Evolutionary conservation across 768 basidiomycete genomes (phyloP).

Genomic region (Agaricus subrufescens): DNA sequence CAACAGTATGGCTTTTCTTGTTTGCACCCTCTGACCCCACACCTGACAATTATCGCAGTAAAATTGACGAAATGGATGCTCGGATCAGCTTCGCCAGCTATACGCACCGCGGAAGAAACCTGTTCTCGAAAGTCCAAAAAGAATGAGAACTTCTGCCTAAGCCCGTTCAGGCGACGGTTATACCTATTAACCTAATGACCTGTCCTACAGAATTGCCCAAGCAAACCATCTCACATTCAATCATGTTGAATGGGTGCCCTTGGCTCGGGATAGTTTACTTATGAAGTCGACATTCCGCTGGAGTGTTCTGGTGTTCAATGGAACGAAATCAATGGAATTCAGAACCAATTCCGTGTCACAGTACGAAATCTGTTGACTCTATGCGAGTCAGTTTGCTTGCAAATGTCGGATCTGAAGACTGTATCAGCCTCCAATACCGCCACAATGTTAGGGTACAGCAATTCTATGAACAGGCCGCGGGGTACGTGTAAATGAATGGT

Average conservation of each 20-base stretch:
- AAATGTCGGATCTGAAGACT: neutral
- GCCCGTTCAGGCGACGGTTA: neutral
- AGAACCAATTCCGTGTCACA: too few species aligned
- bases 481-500: neutral
- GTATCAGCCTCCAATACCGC: too few species aligned
- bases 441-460: neutral
- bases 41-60: slow-evolving; percentile 31
- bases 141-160: slow-evolving; percentile 1
- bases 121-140: slow-evolving; percentile 25
- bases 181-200: neutral
- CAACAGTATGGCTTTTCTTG: slow-evolving; percentile 49
- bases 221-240: neutral
- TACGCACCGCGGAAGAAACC: slow-evolving; percentile 50
- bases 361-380: too few species aligned
- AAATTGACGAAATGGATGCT: slow-evolving; percentile 75
- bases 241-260: neutral
- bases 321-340: too few species aligned
- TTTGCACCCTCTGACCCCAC: slow-evolving; percentile 5
- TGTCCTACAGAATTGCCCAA: neutral
- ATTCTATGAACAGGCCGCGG: neutral
- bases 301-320: too few species aligned
- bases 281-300: neutral
- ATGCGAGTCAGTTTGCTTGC: neutral
- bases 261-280: neutral
- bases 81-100: slow-evolving; percentile 59